A percentile compares a stretch with the other conserved stretches of the same genome.
Evolutionary conservation across 2,329 filamentous ascomycete species (phyloP).

Genomic region (Byssoonygena ceratinophila): DNA sequence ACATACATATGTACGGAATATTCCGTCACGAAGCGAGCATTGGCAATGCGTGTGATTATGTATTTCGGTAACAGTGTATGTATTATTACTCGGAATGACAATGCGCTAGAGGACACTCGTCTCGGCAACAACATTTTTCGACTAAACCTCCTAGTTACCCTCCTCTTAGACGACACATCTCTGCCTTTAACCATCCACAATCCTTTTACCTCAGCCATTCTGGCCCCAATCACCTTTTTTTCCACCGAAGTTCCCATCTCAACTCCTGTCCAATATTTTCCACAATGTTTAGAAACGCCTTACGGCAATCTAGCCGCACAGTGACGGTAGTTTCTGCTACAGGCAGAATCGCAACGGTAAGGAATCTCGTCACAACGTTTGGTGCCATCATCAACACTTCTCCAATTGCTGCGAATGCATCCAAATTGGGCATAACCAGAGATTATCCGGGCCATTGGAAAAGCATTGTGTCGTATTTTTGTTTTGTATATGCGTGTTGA

Average conservation of each 20-base stretch:
- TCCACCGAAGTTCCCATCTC: slow-evolving; percentile 35
- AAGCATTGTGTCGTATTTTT: slow-evolving; percentile 11
- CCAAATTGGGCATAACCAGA: slow-evolving; percentile 18
- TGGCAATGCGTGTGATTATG: too few relatives aligned
- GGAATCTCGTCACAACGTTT: slow-evolving; percentile 44
- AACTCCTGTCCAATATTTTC: slow-evolving; percentile 35
- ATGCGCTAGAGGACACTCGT: slow-evolving; percentile 14
- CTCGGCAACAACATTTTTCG: slow-evolving; percentile 33
- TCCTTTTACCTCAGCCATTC: slow-evolving; percentile 32
- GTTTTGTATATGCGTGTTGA: slow-evolving; percentile 21
- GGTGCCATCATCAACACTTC: slow-evolving; percentile 20
- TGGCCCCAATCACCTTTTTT: slow-evolving; percentile 35
- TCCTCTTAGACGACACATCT: slow-evolving; percentile 42
- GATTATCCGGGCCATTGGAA: slow-evolving; percentile 16
- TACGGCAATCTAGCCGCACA: slow-evolving; percentile 92
- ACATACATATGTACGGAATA: too few relatives aligned
- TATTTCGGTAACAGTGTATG: too few relatives aligned
- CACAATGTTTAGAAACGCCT: slow-evolving; percentile 95
- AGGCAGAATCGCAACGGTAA: slow-evolving; percentile 87
- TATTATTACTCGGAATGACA: neutral
- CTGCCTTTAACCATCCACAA: slow-evolving; percentile 35
- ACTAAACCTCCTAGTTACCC: slow-evolving; percentile 61
- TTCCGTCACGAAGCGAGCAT: too few relatives aligned
- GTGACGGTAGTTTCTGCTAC: slow-evolving; percentile 87
- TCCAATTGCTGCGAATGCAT: slow-evolving; percentile 35